A percentile compares a stretch with the other conserved stretches of the same genome.
Conservation (phyloP, 1,284 basidiomycete genomes). For the Cystobasidiaceae sp. region DNA sequence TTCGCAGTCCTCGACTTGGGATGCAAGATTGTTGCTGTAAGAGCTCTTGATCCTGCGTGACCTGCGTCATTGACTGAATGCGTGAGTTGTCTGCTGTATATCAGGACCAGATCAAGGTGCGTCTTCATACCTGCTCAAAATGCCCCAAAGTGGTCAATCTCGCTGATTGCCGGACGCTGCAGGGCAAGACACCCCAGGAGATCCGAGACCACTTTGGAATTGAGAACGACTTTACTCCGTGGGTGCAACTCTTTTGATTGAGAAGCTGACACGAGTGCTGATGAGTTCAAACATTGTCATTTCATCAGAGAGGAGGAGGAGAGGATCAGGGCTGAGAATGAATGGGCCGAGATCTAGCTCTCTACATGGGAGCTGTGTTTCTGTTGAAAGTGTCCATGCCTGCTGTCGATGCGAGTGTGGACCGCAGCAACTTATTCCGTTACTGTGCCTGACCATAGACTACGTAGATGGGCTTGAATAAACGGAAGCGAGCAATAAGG, state of each 20-base stretch:
- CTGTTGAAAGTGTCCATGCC: too few species aligned
- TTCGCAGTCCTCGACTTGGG: neutral
- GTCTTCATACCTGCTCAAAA: neutral
- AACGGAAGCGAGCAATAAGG: too few species aligned
- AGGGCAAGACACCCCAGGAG: constrained; percentile 94
- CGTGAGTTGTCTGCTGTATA: neutral
- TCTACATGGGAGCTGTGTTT: too few species aligned
- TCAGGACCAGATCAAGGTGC: too few species aligned
- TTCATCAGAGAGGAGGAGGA: constrained; percentile 71
- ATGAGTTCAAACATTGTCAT: constrained; percentile 45
- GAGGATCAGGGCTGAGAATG: constrained; percentile 98
- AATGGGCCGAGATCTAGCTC: constrained; percentile 53
- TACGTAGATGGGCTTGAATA: too few species aligned
- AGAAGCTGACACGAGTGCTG: neutral
- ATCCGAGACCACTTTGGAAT: constrained; percentile 88
- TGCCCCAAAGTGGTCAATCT: neutral
- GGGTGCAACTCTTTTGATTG: neutral
- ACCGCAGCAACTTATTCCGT: too few species aligned
- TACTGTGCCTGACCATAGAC: too few species aligned
- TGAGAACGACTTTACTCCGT: constrained; percentile 38
- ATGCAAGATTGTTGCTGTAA: neutral
- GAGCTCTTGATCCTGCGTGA: neutral
- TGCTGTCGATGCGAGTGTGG: too few species aligned
- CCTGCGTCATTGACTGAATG: neutral
- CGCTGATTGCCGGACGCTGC: constrained; percentile 81